Evolutionary conservation across 1,139 yeast genomes (phyloP), one percentile per base, ranked within the genome.

Genomic region (Wickerhamiella infanticola): DNA sequence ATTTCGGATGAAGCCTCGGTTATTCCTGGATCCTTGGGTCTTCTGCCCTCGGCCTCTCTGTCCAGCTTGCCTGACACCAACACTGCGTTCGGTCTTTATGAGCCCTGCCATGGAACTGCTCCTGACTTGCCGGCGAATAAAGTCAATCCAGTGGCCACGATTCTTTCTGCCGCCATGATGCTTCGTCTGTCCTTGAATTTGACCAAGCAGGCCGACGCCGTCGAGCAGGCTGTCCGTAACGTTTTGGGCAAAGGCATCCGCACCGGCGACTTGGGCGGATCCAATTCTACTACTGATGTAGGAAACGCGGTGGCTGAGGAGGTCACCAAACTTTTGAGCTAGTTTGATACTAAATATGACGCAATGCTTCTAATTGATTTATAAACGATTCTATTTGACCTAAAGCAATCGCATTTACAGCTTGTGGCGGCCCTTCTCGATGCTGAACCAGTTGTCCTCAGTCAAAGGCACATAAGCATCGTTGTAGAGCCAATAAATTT

Each of bases 51-150:
- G 51, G 98, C 98, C 5, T 86, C 97, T 24, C 75, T 90, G 59
- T 93, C 96, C 4, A 84, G 96, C 18, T 73, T 90, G 58, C 98
- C 98, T 48, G 96, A 88, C 64, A 78, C 88, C 42, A 88, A 88
- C 71, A 70, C 74, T 43, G 97, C 97, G 0, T 86, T 90, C 62
- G 98, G 98, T 51, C 73, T 90, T 52, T 90, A 90, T 64, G 98
- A 90, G 68, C 98, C 98, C 54, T 88, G 97, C 62, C 98, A 90
- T 64, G 98, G 98, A 42, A 81, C 95, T 40, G 98, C 98, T 27
- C 98, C 98, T 40, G 98, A 90, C 64, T 75, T 90, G 61, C 80
- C 80, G 45, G 70, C 69, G 50, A 84, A 85, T 63, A 81, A 83
- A 68, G 98, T 86, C 48, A 90, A 90, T 66, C 98, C 98, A 45